These are phyloP conservation scores for Fusarium sulawesiense DNA, from an alignment of 2,329 filamentous ascomycete species.

Conservation along the genomic window DNA sequence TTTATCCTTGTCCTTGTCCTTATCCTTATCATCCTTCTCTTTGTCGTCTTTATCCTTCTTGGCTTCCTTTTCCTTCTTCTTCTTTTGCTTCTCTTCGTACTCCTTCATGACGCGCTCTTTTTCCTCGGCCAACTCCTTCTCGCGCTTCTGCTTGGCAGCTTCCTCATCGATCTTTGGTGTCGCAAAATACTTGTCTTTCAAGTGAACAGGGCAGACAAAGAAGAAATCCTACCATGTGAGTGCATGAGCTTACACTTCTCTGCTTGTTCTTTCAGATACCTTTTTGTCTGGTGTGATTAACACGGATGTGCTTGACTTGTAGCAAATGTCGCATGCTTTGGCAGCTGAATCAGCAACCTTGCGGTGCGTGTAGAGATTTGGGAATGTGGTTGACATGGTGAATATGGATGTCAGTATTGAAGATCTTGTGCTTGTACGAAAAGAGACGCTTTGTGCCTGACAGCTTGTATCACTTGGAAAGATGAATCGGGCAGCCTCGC, in stretches of 20 bases:
- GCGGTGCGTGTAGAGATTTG: slow-evolving; percentile 86
- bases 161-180: slow-evolving; percentile 77
- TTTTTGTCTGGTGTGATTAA: slow-evolving; percentile 90
- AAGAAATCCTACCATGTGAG: slow-evolving; percentile 76
- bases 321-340: slow-evolving; percentile 91
- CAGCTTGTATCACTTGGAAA: slow-evolving; percentile 4
- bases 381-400: slow-evolving; percentile 63
- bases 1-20: slow-evolving; percentile 51
- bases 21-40: slow-evolving; percentile 54
- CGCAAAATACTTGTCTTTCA: slow-evolving; percentile 86
- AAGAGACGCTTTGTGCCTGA: not conserved
- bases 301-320: slow-evolving; percentile 86
- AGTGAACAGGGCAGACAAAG: slow-evolving; percentile 85
- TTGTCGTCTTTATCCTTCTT: slow-evolving; percentile 59
- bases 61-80: slow-evolving; percentile 73
- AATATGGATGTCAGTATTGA: not conserved
- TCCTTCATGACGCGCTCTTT: slow-evolving; percentile 76
- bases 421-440: not conserved
- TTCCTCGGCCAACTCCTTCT: slow-evolving; percentile 74
- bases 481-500: slow-evolving; percentile 25
- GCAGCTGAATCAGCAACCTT: slow-evolving; percentile 86
- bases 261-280: slow-evolving; percentile 59
- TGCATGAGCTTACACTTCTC: slow-evolving; percentile 14
- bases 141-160: slow-evolving; percentile 67
- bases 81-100: slow-evolving; percentile 77